A percentile compares a stretch with the other conserved stretches of the same genome.
These are phyloP conservation scores for Suillus occidentalis DNA, from an alignment of 768 basidiomycete genomes.

Conservation along the genomic window DNA sequence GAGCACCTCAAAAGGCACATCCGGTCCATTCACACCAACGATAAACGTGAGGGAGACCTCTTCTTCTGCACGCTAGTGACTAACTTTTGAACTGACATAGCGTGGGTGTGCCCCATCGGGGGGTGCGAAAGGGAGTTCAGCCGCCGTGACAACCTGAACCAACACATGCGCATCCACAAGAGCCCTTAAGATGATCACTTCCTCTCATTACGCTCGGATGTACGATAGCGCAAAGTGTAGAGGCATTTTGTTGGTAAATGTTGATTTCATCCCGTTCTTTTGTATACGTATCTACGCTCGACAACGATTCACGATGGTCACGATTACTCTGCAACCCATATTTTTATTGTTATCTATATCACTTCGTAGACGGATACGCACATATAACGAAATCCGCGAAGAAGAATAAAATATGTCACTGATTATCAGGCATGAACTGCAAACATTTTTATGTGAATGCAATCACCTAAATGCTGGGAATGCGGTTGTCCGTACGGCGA, in stretches of 20 bases:
- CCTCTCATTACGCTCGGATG: background rate
- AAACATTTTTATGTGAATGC: too few relatives aligned
- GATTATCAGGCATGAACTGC: too few relatives aligned
- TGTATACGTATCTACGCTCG: background rate
- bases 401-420: background rate
- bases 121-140: slow-evolving; percentile 73
- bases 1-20: slow-evolving; percentile 86
- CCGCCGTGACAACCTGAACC: slow-evolving; percentile 73
- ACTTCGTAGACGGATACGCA: background rate
- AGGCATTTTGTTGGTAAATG: background rate
- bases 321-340: background rate
- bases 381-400: background rate
- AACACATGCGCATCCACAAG: slow-evolving; percentile 67
- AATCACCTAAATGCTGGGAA: too few relatives aligned
- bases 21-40: slow-evolving; percentile 76
- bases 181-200: background rate
- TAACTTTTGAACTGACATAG: slow-evolving; percentile 20
- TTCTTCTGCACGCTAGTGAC: slow-evolving; percentile 4
- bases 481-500: background rate
- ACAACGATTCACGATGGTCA: background rate
- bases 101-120: slow-evolving; percentile 47
- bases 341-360: slow-evolving; percentile 4
- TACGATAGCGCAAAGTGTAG: background rate
- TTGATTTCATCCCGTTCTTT: background rate
- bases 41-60: slow-evolving; percentile 67